These are phyloP conservation scores for Aspergillus phoenicis DNA, from an alignment of 2,329 filamentous ascomycete genomes.

Conservation along the genomic window DNA sequence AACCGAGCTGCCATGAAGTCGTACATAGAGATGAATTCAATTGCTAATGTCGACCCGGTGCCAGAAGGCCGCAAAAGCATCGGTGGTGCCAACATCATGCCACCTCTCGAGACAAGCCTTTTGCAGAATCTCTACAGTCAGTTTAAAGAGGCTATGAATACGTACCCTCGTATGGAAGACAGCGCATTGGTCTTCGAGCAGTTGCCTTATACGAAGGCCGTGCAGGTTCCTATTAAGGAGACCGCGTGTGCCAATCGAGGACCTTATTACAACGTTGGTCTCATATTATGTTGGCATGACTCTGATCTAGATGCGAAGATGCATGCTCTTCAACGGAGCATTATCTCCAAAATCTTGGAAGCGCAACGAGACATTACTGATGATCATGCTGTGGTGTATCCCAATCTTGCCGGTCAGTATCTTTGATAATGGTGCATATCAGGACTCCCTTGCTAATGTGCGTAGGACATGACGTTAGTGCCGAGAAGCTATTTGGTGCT, in stretches of 20 bases:
- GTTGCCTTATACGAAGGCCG: conserved; percentile 8
- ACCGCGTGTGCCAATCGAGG: conserved; percentile 16
- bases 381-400: neutral
- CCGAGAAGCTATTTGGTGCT: conserved; percentile 3
- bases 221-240: conserved; percentile 10
- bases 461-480: conserved; percentile 11
- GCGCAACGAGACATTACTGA: neutral
- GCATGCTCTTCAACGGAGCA: neutral
- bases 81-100: conserved; percentile 5
- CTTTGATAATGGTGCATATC: neutral
- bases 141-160: conserved; percentile 7
- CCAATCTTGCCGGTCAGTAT: conserved; percentile 16
- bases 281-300: conserved; percentile 14
- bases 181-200: conserved; percentile 16
- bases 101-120: conserved; percentile 1
- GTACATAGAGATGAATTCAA: conserved; percentile 9
- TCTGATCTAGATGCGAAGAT: conserved; percentile 5
- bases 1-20: conserved; percentile 8
- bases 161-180: conserved; percentile 2
- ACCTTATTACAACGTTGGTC: conserved; percentile 9
- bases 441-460: neutral
- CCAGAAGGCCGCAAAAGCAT: conserved; percentile 15
- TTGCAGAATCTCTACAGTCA: conserved; percentile 2
- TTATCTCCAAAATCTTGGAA: conserved; percentile 1
- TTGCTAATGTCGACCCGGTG: conserved; percentile 10